Evolutionary conservation across 805 yeast genomes (phyloP).

Genomic region (Candida orba): DNA sequence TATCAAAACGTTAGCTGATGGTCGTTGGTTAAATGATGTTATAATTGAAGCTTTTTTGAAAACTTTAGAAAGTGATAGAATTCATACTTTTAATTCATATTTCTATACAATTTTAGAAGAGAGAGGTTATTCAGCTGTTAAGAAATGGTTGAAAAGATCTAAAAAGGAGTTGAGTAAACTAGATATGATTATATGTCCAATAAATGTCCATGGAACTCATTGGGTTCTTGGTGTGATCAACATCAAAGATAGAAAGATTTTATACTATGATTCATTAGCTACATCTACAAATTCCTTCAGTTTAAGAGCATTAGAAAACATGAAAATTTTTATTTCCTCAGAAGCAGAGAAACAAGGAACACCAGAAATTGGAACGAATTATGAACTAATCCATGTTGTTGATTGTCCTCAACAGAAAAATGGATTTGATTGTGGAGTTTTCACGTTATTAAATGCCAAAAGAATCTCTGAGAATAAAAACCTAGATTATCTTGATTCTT

Average conservation of each 20-base stretch:
- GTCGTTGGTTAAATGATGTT: slow-evolving; percentile 86
- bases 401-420: slow-evolving; percentile 81
- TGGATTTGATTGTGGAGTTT: slow-evolving; percentile 94
- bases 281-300: slow-evolving; percentile 31
- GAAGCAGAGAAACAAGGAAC: slow-evolving; percentile 52
- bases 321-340: slow-evolving; percentile 55
- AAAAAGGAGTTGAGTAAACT: slow-evolving; percentile 57
- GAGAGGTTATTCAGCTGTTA: slow-evolving; percentile 76
- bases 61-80: slow-evolving; percentile 25
- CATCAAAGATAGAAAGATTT: slow-evolving; percentile 47
- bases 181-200: slow-evolving; percentile 70
- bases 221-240: slow-evolving; percentile 88
- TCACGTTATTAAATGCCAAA: slow-evolving; percentile 72
- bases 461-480: slow-evolving; percentile 45
- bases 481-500: slow-evolving; percentile 53
- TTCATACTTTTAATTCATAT: slow-evolving; percentile 80
- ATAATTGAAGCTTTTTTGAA: slow-evolving; percentile 76
- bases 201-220: slow-evolving; percentile 77
- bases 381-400: slow-evolving; percentile 24
- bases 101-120: slow-evolving; percentile 66
- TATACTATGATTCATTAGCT: slow-evolving; percentile 75
- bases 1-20: slow-evolving; percentile 59
- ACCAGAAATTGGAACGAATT: slow-evolving; percentile 26
- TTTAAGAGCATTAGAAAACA: slow-evolving; percentile 32
- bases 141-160: slow-evolving; percentile 76